Conservation (phyloP, 768 basidiomycete species). For the Xerocomellus intermedius region DNA sequence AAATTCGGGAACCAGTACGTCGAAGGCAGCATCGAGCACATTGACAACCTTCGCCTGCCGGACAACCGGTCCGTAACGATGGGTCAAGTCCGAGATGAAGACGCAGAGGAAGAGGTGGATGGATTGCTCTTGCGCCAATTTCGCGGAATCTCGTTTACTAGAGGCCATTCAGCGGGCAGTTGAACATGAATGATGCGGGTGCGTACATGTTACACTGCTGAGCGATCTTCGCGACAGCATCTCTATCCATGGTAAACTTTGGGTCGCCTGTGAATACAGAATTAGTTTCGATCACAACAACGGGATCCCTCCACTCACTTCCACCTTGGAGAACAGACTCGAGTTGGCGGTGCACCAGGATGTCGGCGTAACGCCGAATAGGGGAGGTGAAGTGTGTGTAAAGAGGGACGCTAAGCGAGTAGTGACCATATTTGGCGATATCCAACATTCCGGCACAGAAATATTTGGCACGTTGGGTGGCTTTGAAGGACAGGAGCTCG, state of each 20-base stretch:
- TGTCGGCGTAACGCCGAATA: conserved; percentile 89
- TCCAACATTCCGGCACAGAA: conserved; percentile 99
- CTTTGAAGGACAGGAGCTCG: conserved; percentile 81
- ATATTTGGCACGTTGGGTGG: conserved; percentile 95
- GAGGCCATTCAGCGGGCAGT: conserved; percentile 11
- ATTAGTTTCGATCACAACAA: conserved; percentile 2
- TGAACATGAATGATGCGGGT: not conserved
- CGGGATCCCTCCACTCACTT: conserved; percentile 39
- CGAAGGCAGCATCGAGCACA: conserved; percentile 97
- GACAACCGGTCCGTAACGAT: conserved; percentile 92
- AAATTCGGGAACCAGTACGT: conserved; percentile 94
- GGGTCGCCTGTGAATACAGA: conserved; percentile 49
- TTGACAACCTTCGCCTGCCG: conserved; percentile 94
- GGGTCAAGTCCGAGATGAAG: conserved; percentile 90
- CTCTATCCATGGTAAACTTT: conserved; percentile 97
- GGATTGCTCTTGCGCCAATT: conserved; percentile 94
- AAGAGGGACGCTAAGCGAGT: conserved; percentile 83
- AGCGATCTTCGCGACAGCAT: conserved; percentile 95
- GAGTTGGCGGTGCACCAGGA: conserved; percentile 94
- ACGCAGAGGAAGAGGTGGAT: conserved; percentile 94
- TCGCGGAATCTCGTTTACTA: conserved; percentile 89
- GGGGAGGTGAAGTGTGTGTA: conserved; percentile 95
- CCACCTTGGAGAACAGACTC: conserved; percentile 81
- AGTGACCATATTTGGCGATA: conserved; percentile 96
- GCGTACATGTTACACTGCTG: conserved; percentile 96